Evolutionary conservation across 1,284 basidiomycete genomes (phyloP), one percentile per base, ranked within the genome.

Genomic region (Cronartium ribicola): DNA sequence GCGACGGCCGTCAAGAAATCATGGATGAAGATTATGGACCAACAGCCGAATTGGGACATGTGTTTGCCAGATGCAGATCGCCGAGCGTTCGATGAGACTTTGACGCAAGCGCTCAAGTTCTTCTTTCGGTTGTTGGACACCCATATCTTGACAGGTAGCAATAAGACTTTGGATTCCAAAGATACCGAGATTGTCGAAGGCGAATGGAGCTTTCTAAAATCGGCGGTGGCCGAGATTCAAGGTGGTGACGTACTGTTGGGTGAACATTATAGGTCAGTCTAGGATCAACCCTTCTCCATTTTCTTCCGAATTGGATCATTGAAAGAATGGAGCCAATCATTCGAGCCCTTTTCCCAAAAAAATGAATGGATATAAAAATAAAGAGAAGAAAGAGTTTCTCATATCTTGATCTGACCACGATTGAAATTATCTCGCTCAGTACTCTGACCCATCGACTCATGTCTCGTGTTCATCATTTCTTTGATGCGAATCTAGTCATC

Each of bases 111-210:
- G 8, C 84, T 98, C 77, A 86, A 88, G 8, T 89, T 89, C 81
- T 96, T 98, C 83, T 98, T 98, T 86, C 90, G 88, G 79, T 84
- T 99, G 43, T 88, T 98, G 40, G 92, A 96, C 78, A 93, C 90
- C 89, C 96, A 97, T 81, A 85, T 99, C 68, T 95, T 95, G 83
- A 91, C 90, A 76, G 91, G 90, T n/a, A 86, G 87, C 74, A 74
- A 74, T 36, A 93, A 91, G 80, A 90, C 90, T 36, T 90, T 94
- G 67, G 92, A 95, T 82, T 96, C 97, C 84, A 95, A 96, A 79
- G 95, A 98, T 84, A 97, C 94, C 0, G 96, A 98, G 80, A 88
- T 98, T 36, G 86, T 98, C 41, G 96, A 99, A 81, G 90, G 90
- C 29, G 94, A 98, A 79, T 97, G 94, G 92, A 88, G 90, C 57